These are phyloP conservation scores for Amanita rubescens DNA, from an alignment of 768 basidiomycete species.

Conservation along the genomic window DNA sequence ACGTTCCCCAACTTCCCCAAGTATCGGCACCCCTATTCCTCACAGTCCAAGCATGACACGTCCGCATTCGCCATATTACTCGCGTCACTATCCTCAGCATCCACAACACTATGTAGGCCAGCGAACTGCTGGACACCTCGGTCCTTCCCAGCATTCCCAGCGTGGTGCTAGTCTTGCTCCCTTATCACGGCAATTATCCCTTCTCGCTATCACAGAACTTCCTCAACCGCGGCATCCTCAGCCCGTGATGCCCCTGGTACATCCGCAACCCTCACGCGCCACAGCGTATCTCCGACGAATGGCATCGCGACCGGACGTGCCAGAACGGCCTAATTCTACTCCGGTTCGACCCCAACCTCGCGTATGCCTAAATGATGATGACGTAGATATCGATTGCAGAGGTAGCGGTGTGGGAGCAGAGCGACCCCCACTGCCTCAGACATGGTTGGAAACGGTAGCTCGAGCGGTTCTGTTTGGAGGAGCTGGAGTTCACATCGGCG, in stretches of 20 bases:
- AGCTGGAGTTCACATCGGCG: conserved; percentile 37
- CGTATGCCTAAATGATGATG: conserved; percentile 23
- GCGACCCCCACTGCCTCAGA: conserved; percentile 51
- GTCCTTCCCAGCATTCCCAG: not conserved
- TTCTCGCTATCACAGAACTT: not conserved
- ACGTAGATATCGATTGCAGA: conserved; percentile 12
- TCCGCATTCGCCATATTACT: not conserved
- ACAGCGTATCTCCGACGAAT: conserved; percentile 70
- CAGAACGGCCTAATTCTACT: conserved; percentile 28
- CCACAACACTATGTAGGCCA: conserved; percentile 1
- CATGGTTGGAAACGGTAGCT: conserved; percentile 70
- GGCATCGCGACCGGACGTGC: conserved; percentile 45
- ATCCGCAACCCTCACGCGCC: conserved; percentile 45
- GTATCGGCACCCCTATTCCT: not conserved
- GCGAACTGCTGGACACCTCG: conserved; percentile 1
- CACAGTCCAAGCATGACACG: not conserved
- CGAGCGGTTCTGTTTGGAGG: conserved; percentile 55
- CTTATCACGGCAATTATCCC: conserved; percentile 1
- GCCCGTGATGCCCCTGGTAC: conserved; percentile 15
- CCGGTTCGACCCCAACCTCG: conserved; percentile 17
- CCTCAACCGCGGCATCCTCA: not conserved
- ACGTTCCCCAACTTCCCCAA: not conserved
- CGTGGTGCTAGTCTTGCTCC: not conserved
- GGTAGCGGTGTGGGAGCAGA: conserved; percentile 26
- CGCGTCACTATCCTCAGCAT: not conserved